Base-by-base conservation (phyloP, 148 eudicot species). In the Tetragonia tetragonoides region DNA sequence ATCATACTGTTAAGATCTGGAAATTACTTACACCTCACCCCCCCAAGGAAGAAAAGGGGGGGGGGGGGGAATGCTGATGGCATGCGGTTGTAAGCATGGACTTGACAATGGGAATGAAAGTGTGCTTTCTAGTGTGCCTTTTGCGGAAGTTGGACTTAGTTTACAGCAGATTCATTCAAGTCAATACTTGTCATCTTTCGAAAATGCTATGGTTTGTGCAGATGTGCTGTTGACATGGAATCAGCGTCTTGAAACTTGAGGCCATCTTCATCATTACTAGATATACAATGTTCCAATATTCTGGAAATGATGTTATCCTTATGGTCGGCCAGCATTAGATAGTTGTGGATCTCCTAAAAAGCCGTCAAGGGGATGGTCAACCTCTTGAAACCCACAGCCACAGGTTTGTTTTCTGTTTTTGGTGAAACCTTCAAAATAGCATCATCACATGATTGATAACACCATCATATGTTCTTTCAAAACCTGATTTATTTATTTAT, bases 341-440 rank as follows among this genome's bases (percentile, higher is more conserved):
- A 47, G 57, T 75, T 20, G 68, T 49, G 51, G 71, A 49, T 46
- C 41, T 11, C 53, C 11, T 53, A 34, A 15, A 44, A 24, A 75
- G 53, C 23, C 42, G 38, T 61, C 44, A 23, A 11, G 34, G 21
- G 37, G 24, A 49, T 34, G 68, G 61, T 34, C 47, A 75, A 47
- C 61, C 44, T 54, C 46, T 42, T 42, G 59, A 72, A 72, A 37
- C 62, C 73, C 12, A 15, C 51, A 46, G 16, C 6, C 34, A 42
- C 72, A 76, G 63, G 78, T 76, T 76, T 38, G 72, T 64, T 68
- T 42, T 62, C 69, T 44, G 61, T 63, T 64, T 64, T 61, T 46
- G 61, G 4, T 66, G 21, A 10, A 51, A 66, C 18, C 78, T 37
- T 28, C 49, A 14, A 56, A 56, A 38, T 18, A 72, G n/a, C 12